Percentiles rank a stretch among this genome's conserved stretches.
These are phyloP conservation scores for Acrodontium crateriforme DNA, from an alignment of 2,329 filamentous ascomycete species.

Conservation along the genomic window DNA sequence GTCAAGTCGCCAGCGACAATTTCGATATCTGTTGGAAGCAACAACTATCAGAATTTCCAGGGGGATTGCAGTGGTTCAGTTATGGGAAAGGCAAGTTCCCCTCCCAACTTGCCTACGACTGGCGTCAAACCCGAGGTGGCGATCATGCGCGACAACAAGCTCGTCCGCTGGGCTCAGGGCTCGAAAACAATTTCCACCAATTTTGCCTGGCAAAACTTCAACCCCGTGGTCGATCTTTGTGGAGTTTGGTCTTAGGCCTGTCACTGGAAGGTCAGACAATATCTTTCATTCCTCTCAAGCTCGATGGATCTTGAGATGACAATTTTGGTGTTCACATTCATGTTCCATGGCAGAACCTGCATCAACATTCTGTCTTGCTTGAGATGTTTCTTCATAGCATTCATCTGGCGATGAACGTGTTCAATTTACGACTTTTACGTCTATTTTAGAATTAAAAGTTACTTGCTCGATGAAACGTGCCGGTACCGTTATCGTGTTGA, in stretches of 20 bases:
- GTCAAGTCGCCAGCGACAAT: slow-evolving; percentile 19
- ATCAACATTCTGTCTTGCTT: too few relatives aligned
- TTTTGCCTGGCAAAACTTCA: slow-evolving; percentile 23
- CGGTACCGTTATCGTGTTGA: too few relatives aligned
- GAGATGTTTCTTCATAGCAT: too few relatives aligned
- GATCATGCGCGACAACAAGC: slow-evolving; percentile 18
- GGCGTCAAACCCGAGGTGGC: slow-evolving; percentile 20
- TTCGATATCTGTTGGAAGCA: slow-evolving; percentile 21
- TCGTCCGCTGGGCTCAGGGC: slow-evolving; percentile 14
- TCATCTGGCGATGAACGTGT: too few relatives aligned
- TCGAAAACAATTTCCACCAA: slow-evolving; percentile 14
- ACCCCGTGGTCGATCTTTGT: slow-evolving; percentile 23
- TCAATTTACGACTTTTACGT: too few relatives aligned
- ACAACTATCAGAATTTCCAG: slow-evolving; percentile 21
- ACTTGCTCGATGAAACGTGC: too few relatives aligned
- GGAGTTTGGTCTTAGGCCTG: slow-evolving; percentile 13
- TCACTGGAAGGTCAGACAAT: too few relatives aligned
- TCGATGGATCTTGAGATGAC: too few relatives aligned
- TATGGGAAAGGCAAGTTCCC: slow-evolving; percentile 22
- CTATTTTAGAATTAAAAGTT: too few relatives aligned
- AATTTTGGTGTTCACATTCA: too few relatives aligned
- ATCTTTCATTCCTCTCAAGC: too few relatives aligned
- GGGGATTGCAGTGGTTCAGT: slow-evolving; percentile 17
- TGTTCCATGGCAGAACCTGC: too few relatives aligned
- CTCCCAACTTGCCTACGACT: slow-evolving; percentile 13